Conservation (phyloP, 75 land plant species). For the Chamaecyparis obtusa region DNA sequence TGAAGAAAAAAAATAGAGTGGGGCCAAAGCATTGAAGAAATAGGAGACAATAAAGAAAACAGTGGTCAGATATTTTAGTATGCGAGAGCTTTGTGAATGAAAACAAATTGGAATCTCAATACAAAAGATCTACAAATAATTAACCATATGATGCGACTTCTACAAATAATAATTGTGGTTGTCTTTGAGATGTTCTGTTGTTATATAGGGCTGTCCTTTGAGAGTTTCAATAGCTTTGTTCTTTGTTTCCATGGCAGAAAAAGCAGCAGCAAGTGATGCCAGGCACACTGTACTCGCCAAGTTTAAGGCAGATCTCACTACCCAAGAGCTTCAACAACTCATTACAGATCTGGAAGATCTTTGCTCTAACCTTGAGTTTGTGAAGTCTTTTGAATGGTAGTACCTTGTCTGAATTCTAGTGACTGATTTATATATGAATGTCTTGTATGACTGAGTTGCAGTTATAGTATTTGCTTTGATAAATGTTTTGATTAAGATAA, state of each 20-base stretch:
- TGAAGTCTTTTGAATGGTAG: constrained; percentile 7
- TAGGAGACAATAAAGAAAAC: too few species aligned
- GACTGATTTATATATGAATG: not conserved
- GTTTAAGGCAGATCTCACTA: not conserved
- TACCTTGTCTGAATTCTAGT: not conserved
- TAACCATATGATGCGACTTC: too few species aligned
- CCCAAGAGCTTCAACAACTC: constrained; percentile 2
- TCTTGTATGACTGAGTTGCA: not conserved
- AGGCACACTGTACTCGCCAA: not conserved
- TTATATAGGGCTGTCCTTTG: not conserved
- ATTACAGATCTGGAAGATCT: not conserved
- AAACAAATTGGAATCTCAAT: too few species aligned
- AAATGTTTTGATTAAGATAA: too few species aligned
- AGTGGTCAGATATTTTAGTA: too few species aligned
- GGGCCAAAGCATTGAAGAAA: too few species aligned
- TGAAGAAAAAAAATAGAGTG: too few species aligned
- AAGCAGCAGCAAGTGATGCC: not conserved
- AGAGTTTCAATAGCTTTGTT: not conserved
- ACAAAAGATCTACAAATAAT: not conserved
- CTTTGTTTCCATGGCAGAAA: not conserved
- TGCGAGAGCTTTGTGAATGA: too few species aligned
- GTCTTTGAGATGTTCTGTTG: not conserved
- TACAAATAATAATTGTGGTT: not conserved
- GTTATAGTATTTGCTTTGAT: not conserved
- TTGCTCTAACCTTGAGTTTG: not conserved